A percentile compares a stretch with the other conserved stretches of the same genome.
These are phyloP conservation scores for Vitis amurensis DNA, from an alignment of 164 flowering plant species.

Conservation along the genomic window DNA sequence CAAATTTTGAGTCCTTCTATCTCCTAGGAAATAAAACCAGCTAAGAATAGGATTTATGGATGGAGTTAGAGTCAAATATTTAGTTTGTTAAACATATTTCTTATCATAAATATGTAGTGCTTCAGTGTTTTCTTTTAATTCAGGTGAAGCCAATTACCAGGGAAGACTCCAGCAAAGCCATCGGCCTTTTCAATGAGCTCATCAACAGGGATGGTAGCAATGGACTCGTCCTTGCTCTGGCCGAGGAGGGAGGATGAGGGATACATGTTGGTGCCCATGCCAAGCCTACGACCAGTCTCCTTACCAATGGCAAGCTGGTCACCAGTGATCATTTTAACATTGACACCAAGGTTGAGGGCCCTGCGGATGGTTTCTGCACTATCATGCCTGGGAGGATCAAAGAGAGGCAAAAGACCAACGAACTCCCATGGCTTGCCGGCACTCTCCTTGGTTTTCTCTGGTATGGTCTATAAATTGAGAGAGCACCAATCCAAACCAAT, in stretches of 20 bases:
- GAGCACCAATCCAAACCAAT: background rate
- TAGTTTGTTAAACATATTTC: too few relatives aligned
- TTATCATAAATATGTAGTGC: too few relatives aligned
- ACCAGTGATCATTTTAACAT: constrained; percentile 95
- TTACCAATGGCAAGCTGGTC: constrained; percentile 93
- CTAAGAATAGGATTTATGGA: too few relatives aligned
- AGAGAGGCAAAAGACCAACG: constrained; percentile 82
- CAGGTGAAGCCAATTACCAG: constrained; percentile 43
- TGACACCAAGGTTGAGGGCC: constrained; percentile 85
- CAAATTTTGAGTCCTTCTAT: too few relatives aligned
- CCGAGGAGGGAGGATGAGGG: constrained; percentile 87
- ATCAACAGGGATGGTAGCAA: constrained; percentile 64
- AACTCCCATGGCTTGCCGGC: constrained; percentile 83
- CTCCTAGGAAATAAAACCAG: too few relatives aligned
- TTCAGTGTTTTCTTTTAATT: background rate
- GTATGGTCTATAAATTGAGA: constrained; percentile 33
- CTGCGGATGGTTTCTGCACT: constrained; percentile 94
- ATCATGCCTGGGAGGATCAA: constrained; percentile 92
- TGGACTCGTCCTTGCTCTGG: constrained; percentile 60
- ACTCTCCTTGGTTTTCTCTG: constrained; percentile 82
- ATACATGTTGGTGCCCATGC: constrained; percentile 98
- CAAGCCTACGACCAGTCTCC: constrained; percentile 91
- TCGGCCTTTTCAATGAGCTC: constrained; percentile 92
- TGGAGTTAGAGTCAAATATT: background rate
- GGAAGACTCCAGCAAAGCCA: constrained; percentile 96